phyloP scores from a whole-genome alignment of 1,139 yeast genomes.

The Candida albicans region DNA sequence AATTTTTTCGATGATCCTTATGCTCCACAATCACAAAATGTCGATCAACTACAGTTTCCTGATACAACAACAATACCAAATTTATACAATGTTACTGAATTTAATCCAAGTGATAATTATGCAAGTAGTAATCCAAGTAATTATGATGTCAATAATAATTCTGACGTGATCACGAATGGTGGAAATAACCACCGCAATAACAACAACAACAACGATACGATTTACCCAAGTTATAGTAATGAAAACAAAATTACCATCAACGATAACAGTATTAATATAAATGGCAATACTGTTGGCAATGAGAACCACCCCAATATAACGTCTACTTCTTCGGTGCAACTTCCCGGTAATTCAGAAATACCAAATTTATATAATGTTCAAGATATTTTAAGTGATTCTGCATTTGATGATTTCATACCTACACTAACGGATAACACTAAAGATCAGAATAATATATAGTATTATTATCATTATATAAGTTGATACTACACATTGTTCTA shows the following conservation, averaged over 20 bases:
- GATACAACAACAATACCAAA: conserved; percentile 13
- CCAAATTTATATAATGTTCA: conserved; percentile 1
- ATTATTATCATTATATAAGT: conserved; percentile 1
- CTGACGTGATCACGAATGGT: background rate
- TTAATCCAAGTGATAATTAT: too few species aligned
- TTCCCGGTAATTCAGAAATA: background rate
- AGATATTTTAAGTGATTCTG: background rate
- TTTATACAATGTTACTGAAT: conserved; percentile 7
- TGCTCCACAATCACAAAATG: background rate
- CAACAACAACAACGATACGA: too few species aligned
- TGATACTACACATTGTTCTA: conserved; percentile 1
- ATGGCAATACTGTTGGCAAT: background rate
- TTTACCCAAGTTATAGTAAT: too few species aligned
- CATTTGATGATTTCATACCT: conserved; percentile 1
- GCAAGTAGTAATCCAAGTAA: background rate
- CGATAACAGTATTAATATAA: background rate
- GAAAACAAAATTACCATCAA: background rate
- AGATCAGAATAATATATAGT: background rate
- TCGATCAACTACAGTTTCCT: conserved; percentile 8
- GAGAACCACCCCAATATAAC: too few species aligned
- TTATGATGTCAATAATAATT: background rate
- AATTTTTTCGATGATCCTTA: conserved; percentile 12
- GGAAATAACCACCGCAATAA: too few species aligned
- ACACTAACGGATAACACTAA: too few species aligned
- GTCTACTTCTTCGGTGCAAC: too few species aligned